These are phyloP conservation scores for Grosmannia serpens DNA, from an alignment of 2,329 filamentous ascomycete genomes.

Conservation along the genomic window DNA sequence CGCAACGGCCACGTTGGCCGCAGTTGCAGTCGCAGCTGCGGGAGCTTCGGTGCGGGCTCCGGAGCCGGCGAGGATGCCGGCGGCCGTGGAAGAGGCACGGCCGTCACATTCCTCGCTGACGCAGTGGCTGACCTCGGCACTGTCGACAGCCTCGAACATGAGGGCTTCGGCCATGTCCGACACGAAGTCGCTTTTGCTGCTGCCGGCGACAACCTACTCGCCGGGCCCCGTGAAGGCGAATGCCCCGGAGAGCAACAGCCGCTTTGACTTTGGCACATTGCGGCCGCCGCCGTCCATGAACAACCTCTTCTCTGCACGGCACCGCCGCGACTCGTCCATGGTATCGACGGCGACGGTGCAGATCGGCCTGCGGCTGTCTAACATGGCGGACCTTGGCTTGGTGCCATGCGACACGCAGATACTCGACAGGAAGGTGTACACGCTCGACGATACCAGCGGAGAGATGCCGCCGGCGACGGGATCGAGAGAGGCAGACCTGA, in stretches of 20 bases:
- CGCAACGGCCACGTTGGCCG: not conserved
- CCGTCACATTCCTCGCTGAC: not conserved
- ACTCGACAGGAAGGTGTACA: slow-evolving; percentile 24
- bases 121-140: not conserved
- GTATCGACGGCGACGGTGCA: slow-evolving; percentile 58
- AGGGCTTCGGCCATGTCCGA: slow-evolving; percentile 27
- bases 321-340: slow-evolving; percentile 48
- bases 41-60: not conserved
- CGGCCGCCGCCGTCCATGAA: slow-evolving; percentile 32
- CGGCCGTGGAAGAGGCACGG: not conserved
- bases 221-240: slow-evolving; percentile 10
- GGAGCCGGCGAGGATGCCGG: not conserved
- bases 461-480: not conserved
- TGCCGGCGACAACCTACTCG: slow-evolving; percentile 38
- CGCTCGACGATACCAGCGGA: slow-evolving; percentile 16
- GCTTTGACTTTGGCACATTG: slow-evolving; percentile 18
- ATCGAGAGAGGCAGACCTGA: not conserved
- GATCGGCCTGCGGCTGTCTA: slow-evolving; percentile 58
- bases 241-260: not conserved
- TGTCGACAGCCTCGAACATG: slow-evolving; percentile 14
- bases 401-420: slow-evolving; percentile 22
- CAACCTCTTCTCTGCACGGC: slow-evolving; percentile 30
- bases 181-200: slow-evolving; percentile 23
- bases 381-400: slow-evolving; percentile 42
- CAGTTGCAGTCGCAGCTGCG: not conserved